Evolutionary conservation across 2,329 filamentous ascomycete species (phyloP), one percentile per base, ranked within the genome.

Genomic region (Colletotrichum lindemuthianum): DNA sequence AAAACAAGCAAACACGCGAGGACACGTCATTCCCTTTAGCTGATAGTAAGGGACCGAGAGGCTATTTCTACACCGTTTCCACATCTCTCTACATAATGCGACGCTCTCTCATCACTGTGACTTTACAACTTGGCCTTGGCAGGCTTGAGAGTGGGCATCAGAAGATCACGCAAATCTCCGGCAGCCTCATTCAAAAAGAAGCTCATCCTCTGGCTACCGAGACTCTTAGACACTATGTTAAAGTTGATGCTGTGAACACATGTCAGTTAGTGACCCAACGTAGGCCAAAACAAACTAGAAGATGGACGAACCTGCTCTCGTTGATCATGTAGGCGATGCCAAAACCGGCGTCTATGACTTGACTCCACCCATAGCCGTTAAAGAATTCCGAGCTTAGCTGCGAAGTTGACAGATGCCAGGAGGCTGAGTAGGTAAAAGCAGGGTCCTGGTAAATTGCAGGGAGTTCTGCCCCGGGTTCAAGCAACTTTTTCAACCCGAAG

Each of bases 271-370:
- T 24, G 2, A 24, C 24, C 24, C 24, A 48, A 32, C 41, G 24
- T 44, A 15, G 8, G 6, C 36, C 36, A 3, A 33, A 33, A 36
- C 8, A 53, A 7, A 15, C 44, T 49, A 44, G 34, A 33, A 5
- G 40, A 36, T 32, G 24, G 24, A 73, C 82, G 78, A 75, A 92
- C 90, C 88, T 94, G 79, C 97, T 97, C 85, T 98, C 95, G 76
- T 99, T 99, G 78, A 99, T 98, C 96, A 99, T 99, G 78, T 99
- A 99, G 43, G 96, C 96, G 75, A 99, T 97, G 69, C 96, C 96
- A 80, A 96, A 99, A 36, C 96, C 96, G 66, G 91, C 92, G 74
- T 98, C 94, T 59, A 98, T 91, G 56, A 99, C 96, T 82, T 99
- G 95, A 75, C 92, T 96, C 96, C 96, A 99, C 49, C 96, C 96